phyloP scores from a whole-genome alignment of 2,329 filamentous ascomycete species.

The Parascedosporium putredinis region DNA sequence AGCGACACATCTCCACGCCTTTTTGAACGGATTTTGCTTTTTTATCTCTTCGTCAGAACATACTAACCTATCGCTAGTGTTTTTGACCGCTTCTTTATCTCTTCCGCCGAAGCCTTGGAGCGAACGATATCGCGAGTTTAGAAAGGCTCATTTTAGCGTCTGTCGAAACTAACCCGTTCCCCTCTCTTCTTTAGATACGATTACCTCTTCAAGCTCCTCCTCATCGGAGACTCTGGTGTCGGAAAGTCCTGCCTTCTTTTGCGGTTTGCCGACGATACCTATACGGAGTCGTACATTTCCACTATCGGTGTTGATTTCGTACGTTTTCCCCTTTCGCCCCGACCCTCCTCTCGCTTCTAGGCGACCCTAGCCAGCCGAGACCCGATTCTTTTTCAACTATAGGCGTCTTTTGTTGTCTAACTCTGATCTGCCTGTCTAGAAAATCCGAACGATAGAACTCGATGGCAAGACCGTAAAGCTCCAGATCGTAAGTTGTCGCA shows the following conservation, averaged over 20 bases:
- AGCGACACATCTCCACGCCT: slow-evolving; percentile 13
- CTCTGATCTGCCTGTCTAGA: slow-evolving; percentile 48
- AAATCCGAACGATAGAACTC: slow-evolving; percentile 99
- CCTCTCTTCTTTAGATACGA: slow-evolving; percentile 66
- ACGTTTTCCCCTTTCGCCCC: slow-evolving; percentile 30
- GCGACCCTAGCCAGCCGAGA: no score
- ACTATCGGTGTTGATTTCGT: slow-evolving; percentile 99
- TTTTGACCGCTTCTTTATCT: background rate
- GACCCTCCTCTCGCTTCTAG: background rate
- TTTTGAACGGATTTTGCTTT: no score
- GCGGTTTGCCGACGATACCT: slow-evolving; percentile 97
- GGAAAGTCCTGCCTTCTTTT: slow-evolving; percentile 98
- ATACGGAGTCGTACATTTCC: slow-evolving; percentile 99
- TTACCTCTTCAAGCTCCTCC: slow-evolving; percentile 99
- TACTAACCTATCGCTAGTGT: slow-evolving; percentile 1
- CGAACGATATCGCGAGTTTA: background rate
- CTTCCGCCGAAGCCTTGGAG: background rate
- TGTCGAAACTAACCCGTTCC: background rate
- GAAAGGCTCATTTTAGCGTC: no score
- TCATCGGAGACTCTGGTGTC: slow-evolving; percentile 99
- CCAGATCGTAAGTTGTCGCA: slow-evolving; percentile 68
- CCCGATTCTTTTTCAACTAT: slow-evolving; percentile 2
- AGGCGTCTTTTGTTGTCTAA: background rate
- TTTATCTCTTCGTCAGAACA: no score
- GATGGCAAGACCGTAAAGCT: slow-evolving; percentile 99